Percentiles rank a stretch among this genome's conserved stretches.
Conservation (phyloP, 2,329 filamentous ascomycete species). For the Colletotrichum tanaceti region DNA sequence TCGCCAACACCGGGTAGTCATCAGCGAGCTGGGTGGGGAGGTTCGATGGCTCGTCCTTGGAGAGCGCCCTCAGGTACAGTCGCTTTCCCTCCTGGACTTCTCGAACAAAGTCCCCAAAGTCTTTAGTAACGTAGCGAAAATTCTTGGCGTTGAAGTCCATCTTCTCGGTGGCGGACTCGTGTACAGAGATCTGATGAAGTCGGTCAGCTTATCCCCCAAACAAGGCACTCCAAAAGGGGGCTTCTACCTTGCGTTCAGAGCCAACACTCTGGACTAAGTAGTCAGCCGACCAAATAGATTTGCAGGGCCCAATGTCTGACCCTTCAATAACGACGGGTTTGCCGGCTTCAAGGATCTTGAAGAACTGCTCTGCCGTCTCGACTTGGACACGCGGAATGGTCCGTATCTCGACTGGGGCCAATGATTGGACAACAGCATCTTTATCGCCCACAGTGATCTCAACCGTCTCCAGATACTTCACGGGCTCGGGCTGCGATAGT, state of each 20-base stretch:
- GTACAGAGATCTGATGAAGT: constrained; percentile 73
- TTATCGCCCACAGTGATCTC: constrained; percentile 26
- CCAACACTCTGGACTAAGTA: constrained; percentile 75
- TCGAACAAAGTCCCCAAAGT: constrained; percentile 74
- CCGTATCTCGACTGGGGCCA: neutral
- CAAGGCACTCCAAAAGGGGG: neutral
- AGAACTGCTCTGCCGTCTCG: constrained; percentile 67
- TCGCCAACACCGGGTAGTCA: constrained; percentile 77
- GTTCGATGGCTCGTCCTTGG: constrained; percentile 74
- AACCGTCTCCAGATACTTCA: constrained; percentile 21
- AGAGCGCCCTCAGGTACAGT: constrained; percentile 84
- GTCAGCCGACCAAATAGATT: constrained; percentile 72
- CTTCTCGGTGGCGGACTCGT: constrained; percentile 71
- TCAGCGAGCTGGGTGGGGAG: constrained; percentile 74
- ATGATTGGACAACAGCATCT: constrained; percentile 39
- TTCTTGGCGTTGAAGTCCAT: constrained; percentile 90
- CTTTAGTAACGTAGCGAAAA: constrained; percentile 78
- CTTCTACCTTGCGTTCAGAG: constrained; percentile 66
- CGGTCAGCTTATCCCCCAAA: neutral
- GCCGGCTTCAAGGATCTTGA: constrained; percentile 65
- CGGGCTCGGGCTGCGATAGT: neutral
- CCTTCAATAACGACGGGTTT: constrained; percentile 74
- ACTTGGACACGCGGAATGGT: constrained; percentile 65
- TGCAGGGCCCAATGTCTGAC: constrained; percentile 66
- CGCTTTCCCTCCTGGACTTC: constrained; percentile 68